Percentiles rank a stretch among this genome's conserved stretches.
These are phyloP conservation scores for Erysimum pusillum DNA, from an alignment of 441 rosid genomes.

Conservation along the genomic window DNA sequence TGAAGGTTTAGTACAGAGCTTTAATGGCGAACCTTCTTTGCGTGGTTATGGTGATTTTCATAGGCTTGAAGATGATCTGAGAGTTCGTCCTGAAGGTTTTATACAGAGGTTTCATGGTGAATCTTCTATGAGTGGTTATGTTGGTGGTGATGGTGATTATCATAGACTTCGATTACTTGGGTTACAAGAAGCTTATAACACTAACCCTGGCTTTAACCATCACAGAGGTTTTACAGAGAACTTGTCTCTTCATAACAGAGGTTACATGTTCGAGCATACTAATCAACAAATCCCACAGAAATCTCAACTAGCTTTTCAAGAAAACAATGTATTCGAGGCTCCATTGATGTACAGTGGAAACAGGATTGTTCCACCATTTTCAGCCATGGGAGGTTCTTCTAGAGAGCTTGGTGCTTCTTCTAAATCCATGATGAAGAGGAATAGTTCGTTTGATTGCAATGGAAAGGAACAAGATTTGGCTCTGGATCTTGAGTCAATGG, in stretches of 20 bases:
- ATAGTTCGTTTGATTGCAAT: conserved; percentile 24
- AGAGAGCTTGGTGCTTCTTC: neutral
- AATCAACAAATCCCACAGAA: conserved; percentile 28
- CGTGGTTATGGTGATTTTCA: conserved; percentile 41
- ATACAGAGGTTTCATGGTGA: conserved; percentile 40
- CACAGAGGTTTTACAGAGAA: neutral
- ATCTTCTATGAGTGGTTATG: conserved; percentile 32
- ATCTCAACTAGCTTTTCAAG: neutral
- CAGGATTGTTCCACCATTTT: conserved; percentile 22
- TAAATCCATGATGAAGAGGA: conserved; percentile 29
- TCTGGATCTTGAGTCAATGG: conserved; percentile 42
- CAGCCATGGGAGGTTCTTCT: conserved; percentile 21
- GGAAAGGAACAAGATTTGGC: conserved; percentile 19
- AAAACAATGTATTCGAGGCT: neutral
- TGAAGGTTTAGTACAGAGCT: neutral
- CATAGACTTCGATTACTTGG: conserved; percentile 41
- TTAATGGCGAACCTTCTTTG: conserved; percentile 15
- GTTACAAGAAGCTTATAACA: conserved; percentile 44
- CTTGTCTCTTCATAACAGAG: conserved; percentile 35
- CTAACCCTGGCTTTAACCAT: conserved; percentile 20
- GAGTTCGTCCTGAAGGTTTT: conserved; percentile 45
- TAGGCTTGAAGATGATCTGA: conserved; percentile 8
- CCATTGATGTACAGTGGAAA: neutral
- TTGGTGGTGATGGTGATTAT: conserved; percentile 9
- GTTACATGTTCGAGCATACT: conserved; percentile 47